phyloP scores from a whole-genome alignment of 2,329 filamentous ascomycete species.

The Diplodia sapinea region DNA sequence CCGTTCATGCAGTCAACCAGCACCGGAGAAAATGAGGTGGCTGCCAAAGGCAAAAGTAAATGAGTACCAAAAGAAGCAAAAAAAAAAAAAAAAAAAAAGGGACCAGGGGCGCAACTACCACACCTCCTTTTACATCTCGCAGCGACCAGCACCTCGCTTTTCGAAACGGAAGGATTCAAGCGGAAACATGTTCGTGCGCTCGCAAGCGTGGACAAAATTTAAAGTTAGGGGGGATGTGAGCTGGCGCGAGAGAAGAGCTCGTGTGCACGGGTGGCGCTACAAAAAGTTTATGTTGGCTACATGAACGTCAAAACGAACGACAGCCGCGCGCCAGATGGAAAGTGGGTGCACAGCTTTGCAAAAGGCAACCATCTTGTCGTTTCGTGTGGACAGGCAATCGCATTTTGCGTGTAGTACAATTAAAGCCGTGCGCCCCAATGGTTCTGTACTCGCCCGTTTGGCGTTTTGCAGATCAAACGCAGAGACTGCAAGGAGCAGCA shows the following conservation, averaged over 20 bases:
- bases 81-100: background rate
- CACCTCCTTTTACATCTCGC: background rate
- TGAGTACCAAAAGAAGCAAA: background rate
- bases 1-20: background rate
- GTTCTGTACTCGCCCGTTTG: background rate
- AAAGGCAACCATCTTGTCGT: background rate
- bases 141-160: background rate
- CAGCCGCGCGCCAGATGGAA: background rate
- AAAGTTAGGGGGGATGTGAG: background rate
- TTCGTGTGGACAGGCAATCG: background rate
- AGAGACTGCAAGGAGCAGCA: background rate
- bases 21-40: background rate
- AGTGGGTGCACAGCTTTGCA: background rate
- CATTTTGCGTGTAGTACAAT: background rate
- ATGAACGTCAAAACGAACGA: background rate
- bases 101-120: background rate
- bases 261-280: background rate
- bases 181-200: background rate
- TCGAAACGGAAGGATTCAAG: background rate
- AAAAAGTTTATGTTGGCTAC: background rate
- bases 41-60: background rate
- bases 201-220: background rate
- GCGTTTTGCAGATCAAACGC: conserved; percentile 25
- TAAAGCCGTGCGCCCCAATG: conserved; percentile 14
- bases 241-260: background rate